Evolutionary conservation across 2,329 filamentous ascomycete genomes (phyloP).

Genomic region (Hypoxylon rubiginosum): DNA sequence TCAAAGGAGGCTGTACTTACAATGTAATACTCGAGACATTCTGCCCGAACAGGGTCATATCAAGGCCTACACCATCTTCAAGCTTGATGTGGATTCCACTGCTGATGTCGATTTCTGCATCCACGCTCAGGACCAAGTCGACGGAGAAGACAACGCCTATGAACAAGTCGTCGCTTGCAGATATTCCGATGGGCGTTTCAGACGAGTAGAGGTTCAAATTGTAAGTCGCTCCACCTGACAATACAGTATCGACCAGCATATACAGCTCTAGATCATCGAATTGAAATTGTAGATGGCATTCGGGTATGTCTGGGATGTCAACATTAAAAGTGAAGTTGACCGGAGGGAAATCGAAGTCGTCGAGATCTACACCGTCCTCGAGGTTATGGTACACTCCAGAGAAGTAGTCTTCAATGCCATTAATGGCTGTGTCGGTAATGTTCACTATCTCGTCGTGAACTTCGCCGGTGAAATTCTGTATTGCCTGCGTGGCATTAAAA

Average conservation of each 20-base stretch:
- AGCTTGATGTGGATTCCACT: constrained; percentile 69
- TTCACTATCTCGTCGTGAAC: constrained; percentile 54
- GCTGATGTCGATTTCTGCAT: constrained; percentile 63
- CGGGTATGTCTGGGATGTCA: constrained; percentile 59
- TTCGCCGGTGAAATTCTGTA: constrained; percentile 53
- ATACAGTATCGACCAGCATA: constrained; percentile 59
- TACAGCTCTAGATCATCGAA: constrained; percentile 68
- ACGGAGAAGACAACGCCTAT: constrained; percentile 63
- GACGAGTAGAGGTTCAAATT: constrained; percentile 64
- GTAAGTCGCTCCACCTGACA: constrained; percentile 60
- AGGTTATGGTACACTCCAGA: constrained; percentile 45
- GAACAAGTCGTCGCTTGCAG: constrained; percentile 55
- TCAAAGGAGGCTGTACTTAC: constrained; percentile 61
- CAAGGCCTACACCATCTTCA: constrained; percentile 63
- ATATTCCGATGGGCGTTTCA: constrained; percentile 59
- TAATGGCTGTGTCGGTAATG: constrained; percentile 49
- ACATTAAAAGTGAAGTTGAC: constrained; percentile 60
- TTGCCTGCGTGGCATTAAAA: constrained; percentile 56
- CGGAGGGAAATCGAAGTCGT: constrained; percentile 54
- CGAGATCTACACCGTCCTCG: constrained; percentile 47
- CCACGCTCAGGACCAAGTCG: constrained; percentile 65
- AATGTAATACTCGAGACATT: constrained; percentile 63
- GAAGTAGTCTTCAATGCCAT: constrained; percentile 46
- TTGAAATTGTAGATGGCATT: constrained; percentile 58
- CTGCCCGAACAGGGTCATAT: constrained; percentile 64